Evolutionary conservation across 495 filamentous ascomycete genomes (phyloP).

Genomic region (Pseudomonodictys pantanalensis): DNA sequence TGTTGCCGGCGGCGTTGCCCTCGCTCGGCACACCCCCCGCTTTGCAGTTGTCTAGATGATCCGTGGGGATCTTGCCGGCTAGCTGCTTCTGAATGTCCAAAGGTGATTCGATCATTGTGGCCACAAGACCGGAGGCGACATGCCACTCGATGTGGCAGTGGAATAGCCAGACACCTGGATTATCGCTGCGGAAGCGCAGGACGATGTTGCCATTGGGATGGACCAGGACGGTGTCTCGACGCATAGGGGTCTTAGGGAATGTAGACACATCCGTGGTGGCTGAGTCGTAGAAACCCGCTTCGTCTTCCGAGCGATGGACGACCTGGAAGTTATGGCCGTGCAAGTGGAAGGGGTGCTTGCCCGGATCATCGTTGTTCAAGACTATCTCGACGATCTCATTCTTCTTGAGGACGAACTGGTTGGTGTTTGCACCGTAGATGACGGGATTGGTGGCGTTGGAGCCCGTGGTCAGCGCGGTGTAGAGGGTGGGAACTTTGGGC

Average conservation of each 20-base stretch:
- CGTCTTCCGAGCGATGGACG: slow-evolving; percentile 53
- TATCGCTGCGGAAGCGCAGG: slow-evolving; percentile 53
- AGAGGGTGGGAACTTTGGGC: slow-evolving; percentile 78
- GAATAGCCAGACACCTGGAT: slow-evolving; percentile 76
- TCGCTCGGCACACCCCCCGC: slow-evolving; percentile 46
- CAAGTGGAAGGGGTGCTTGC: slow-evolving; percentile 81
- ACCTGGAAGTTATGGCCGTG: slow-evolving; percentile 86
- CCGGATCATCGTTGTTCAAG: slow-evolving; percentile 72
- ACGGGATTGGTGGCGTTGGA: slow-evolving; percentile 57
- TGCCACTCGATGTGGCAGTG: slow-evolving; percentile 62
- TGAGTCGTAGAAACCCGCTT: slow-evolving; percentile 49
- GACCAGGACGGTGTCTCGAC: slow-evolving; percentile 58
- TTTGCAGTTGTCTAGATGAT: slow-evolving; percentile 64
- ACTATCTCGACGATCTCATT: slow-evolving; percentile 72
- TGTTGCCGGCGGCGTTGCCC: slow-evolving; percentile 79
- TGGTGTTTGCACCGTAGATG: slow-evolving; percentile 72
- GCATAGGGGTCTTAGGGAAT: slow-evolving; percentile 52
- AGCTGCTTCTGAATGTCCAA: slow-evolving; percentile 58
- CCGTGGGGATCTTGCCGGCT: slow-evolving; percentile 52
- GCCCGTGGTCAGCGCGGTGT: slow-evolving; percentile 67
- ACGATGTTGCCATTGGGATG: slow-evolving; percentile 47
- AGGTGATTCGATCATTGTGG: slow-evolving; percentile 70
- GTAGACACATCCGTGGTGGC: slow-evolving; percentile 40
- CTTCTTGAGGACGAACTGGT: slow-evolving; percentile 65
- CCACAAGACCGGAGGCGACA: slow-evolving; percentile 66